Evolutionary conservation across 2,329 filamentous ascomycete species (phyloP).

Genomic region (Hymenotorrendiella dingleyae): DNA sequence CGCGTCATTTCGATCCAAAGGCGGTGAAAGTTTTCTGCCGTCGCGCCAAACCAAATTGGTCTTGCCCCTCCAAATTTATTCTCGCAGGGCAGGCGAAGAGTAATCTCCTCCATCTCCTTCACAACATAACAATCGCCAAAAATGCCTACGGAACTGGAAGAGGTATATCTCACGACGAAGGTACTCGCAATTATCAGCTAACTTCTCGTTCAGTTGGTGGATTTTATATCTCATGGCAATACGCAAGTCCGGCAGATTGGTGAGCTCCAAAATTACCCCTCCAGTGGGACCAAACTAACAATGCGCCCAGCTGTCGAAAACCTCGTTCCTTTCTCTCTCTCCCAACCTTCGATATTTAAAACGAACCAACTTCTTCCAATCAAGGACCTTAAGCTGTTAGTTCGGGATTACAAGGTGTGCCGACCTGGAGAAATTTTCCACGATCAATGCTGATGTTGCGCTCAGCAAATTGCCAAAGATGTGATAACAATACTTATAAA

Average conservation of each 20-base stretch:
- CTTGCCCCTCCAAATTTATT: conserved; percentile 5
- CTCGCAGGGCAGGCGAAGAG: not conserved
- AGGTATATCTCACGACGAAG: conserved; percentile 43
- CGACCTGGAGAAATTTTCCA: not conserved
- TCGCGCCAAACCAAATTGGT: not conserved
- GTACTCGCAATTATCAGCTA: conserved; percentile 1
- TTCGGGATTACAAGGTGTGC: conserved; percentile 75
- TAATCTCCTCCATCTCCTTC: not conserved
- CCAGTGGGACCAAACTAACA: conserved; percentile 16
- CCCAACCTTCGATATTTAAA: conserved; percentile 79
- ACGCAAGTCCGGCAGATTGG: conserved; percentile 81
- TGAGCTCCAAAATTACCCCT: conserved; percentile 32
- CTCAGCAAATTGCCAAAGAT: conserved; percentile 83
- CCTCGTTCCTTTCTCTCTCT: conserved; percentile 72
- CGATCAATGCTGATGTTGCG: conserved; percentile 10
- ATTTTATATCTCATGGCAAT: conserved; percentile 88
- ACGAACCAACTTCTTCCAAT: conserved; percentile 69
- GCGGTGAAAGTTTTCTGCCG: conserved; percentile 1
- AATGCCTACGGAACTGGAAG: conserved; percentile 73
- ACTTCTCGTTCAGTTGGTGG: conserved; percentile 60
- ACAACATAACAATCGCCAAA: conserved; percentile 3
- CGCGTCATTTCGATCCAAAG: too few relatives aligned
- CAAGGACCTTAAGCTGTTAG: conserved; percentile 79
- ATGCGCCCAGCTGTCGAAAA: conserved; percentile 65
- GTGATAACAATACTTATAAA: conserved; percentile 88